Base-by-base conservation (phyloP, 768 basidiomycete species). In the Boletus reticulatus region DNA sequence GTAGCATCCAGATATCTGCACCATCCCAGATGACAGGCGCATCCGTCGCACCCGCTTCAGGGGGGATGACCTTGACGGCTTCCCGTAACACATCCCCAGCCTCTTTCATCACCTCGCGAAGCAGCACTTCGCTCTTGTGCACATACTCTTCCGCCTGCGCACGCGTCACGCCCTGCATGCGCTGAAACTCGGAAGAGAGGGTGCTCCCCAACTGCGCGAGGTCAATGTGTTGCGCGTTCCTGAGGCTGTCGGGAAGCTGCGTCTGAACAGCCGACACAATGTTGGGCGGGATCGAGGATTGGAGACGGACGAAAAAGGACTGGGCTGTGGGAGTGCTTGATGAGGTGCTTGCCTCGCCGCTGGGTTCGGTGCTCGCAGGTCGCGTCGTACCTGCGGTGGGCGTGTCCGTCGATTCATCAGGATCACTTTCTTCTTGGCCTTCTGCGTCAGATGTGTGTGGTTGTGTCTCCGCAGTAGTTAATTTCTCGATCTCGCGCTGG, bases 51-150 rank as follows among this genome's bases (percentile, higher is more conserved):
- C 62, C 68, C 43, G 80, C 80, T 37, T 89, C 86, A 1, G 94
- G 94, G 0, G 94, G 95, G 14, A 98, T 78, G 48, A 97, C 88
- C 70, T 94, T 95, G 63, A 98, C 92, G 12, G 92, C 93, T 48
- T 98, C 94, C 50, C 80, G 84, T 11, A 95, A 75, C 16, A 88
- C 86, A 59, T 89, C 93, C 53, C 89, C 82, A 8, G 90, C 89
- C 64, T 92, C 91, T 63, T 84, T 87, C 63, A 91, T 80, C 3
- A 84, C 89, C 55, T 86, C 87, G 39, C 82, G 77, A 31, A 88
- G 68, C 34, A 87, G 65, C 9, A 69, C 77, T 60, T 88, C 87
- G 67, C 86, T 87, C 75, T 84, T 88, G 63, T 87, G 84, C 31
- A 88, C 82, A 66, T 93, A 93, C 62, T 90, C 92, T 68, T 92